These are phyloP conservation scores for Phytophthora citricola DNA, from an alignment of 352 stramenopile genomes.

Conservation along the genomic window DNA sequence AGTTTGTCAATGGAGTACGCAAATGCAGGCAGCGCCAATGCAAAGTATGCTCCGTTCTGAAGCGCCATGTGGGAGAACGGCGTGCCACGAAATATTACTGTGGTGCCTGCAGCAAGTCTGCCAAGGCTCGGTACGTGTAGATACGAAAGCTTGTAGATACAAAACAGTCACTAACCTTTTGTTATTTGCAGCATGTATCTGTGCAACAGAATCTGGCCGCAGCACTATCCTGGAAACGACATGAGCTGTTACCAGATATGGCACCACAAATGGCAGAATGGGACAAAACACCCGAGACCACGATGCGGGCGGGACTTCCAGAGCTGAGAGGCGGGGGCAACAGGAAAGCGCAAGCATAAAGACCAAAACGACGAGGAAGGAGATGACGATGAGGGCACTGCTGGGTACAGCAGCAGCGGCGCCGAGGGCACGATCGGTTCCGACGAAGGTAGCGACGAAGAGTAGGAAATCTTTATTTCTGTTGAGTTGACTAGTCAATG, in stretches of 20 bases:
- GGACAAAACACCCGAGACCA: background rate
- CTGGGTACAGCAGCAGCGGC: background rate
- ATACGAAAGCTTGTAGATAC: too few species aligned
- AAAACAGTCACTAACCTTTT: too few species aligned
- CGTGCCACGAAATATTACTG: constrained; percentile 14
- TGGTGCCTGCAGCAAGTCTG: constrained; percentile 2
- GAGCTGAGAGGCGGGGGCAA: background rate
- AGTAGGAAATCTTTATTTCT: background rate
- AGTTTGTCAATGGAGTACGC: constrained; percentile 13
- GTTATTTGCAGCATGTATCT: constrained; percentile 1
- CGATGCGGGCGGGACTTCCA: constrained; percentile 6
- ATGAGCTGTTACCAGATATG: constrained; percentile 18
- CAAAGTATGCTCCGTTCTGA: constrained; percentile 15
- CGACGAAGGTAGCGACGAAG: background rate
- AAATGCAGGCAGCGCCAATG: constrained; percentile 9
- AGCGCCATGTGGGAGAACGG: constrained; percentile 7
- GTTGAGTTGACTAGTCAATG: background rate
- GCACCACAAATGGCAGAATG: constrained; percentile 1
- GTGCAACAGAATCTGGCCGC: constrained; percentile 1
- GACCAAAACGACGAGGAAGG: background rate
- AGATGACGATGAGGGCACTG: too few species aligned
- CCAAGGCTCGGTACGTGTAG: constrained; percentile 7
- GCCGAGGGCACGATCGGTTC: background rate
- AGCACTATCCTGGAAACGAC: constrained; percentile 7
- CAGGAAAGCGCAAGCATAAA: background rate